These are phyloP conservation scores for Aspergillus steynii DNA, from an alignment of 495 filamentous ascomycete species.

Conservation along the genomic window DNA sequence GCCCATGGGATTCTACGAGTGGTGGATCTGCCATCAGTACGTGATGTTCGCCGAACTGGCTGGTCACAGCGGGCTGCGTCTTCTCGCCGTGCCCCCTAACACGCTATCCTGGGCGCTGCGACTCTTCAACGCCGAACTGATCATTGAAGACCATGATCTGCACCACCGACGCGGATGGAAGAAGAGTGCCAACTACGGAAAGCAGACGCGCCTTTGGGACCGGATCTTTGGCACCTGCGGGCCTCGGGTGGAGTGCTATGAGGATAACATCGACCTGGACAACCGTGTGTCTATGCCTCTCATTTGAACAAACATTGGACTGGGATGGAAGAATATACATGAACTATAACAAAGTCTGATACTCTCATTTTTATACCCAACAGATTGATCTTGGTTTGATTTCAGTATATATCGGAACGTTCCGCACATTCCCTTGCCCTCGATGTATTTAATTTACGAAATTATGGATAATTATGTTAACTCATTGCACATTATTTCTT, in stretches of 20 bases:
- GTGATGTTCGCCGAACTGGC: slow-evolving; percentile 37
- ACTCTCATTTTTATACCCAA: not conserved
- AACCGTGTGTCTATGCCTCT: slow-evolving; percentile 34
- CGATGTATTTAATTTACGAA: not conserved
- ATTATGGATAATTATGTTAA: not conserved
- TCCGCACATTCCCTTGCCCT: not conserved
- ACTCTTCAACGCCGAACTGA: slow-evolving; percentile 31
- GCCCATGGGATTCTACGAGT: slow-evolving; percentile 43
- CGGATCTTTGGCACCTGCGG: slow-evolving; percentile 38
- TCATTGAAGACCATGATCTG: slow-evolving; percentile 42
- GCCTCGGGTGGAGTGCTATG: slow-evolving; percentile 31
- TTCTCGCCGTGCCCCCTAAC: slow-evolving; percentile 32
- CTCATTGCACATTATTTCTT: not conserved
- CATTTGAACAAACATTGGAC: not conserved
- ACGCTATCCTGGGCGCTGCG: slow-evolving; percentile 31
- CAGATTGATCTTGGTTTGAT: not conserved
- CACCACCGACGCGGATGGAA: slow-evolving; percentile 45
- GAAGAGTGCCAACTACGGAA: slow-evolving; percentile 42
- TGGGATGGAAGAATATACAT: no score
- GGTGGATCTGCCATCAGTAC: slow-evolving; percentile 44
- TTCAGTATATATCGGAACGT: not conserved
- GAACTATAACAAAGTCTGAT: not conserved
- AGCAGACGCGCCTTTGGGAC: slow-evolving; percentile 44
- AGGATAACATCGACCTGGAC: slow-evolving; percentile 34
- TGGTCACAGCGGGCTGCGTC: slow-evolving; percentile 37